phyloP scores from a whole-genome alignment of 129 eudicot species.

The Saussurea involucrata region DNA sequence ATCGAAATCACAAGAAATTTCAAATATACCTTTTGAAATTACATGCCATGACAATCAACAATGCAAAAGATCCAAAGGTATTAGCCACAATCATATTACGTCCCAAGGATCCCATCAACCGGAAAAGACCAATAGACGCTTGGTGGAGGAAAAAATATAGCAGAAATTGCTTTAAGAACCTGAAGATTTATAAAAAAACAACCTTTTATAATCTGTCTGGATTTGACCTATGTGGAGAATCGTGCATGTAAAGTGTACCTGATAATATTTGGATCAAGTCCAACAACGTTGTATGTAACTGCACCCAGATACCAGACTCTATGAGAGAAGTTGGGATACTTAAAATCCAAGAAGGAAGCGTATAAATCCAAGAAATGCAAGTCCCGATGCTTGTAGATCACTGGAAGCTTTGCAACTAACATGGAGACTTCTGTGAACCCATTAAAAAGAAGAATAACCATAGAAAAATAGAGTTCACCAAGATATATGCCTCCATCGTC shows the following conservation, averaged over 20 bases:
- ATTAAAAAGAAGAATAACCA: constrained; percentile 94
- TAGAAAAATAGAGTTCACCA: constrained; percentile 83
- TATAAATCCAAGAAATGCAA: constrained; percentile 90
- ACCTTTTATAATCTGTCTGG: background rate
- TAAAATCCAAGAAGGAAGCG: constrained; percentile 92
- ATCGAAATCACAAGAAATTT: background rate
- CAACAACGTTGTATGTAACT: constrained; percentile 83
- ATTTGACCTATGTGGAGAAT: background rate
- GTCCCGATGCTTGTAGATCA: constrained; percentile 94
- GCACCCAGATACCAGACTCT: constrained; percentile 97
- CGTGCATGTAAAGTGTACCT: constrained; percentile 43
- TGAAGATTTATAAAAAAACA: constrained; percentile 30
- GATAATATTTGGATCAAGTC: constrained; percentile 80
- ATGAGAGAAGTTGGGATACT: constrained; percentile 89
- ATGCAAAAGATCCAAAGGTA: constrained; percentile 97
- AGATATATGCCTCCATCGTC: constrained; percentile 91
- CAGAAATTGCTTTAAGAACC: constrained; percentile 77
- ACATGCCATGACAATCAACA: constrained; percentile 96
- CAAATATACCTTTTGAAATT: constrained; percentile 72
- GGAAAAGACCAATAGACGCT: constrained; percentile 86
- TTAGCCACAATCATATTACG: constrained; percentile 98
- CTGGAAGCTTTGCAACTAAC: constrained; percentile 89
- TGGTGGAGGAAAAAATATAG: constrained; percentile 86
- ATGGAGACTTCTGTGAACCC: constrained; percentile 98
- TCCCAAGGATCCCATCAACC: constrained; percentile 95